Base-by-base conservation (phyloP, 495 filamentous ascomycete genomes). In the Aeminium ludgeri region DNA sequence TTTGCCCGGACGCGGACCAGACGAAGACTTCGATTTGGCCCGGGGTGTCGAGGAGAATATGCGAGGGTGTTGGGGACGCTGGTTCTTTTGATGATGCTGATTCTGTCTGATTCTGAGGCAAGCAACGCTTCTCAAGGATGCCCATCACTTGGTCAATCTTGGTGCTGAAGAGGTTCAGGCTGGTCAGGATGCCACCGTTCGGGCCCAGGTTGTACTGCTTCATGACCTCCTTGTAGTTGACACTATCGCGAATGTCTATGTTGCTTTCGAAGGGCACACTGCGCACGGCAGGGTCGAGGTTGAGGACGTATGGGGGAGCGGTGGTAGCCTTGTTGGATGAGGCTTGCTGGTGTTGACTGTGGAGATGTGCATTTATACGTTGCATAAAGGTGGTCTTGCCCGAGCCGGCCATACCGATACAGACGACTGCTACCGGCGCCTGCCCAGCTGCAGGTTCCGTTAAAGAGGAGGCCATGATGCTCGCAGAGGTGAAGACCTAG, bases 201-300 rank as follows among this genome's bases (percentile, higher is more conserved):
- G 89, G 89, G 0, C 89, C 89, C 0, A 99, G 74, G 53, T 94
- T 94, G 68, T 96, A 96, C 56, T 94, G 82, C 59, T 82, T 84
- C 89, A 99, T 99, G 47, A 99, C 89, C 60, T 99, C 87, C 59
- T 93, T 91, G 70, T 99, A 99, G 65, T 99, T 93, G 55, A 99
- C 84, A 20, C 79, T 86, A 61, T 99, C 91, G 44, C 91, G 84
- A 53, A 99, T 99, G 60, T 99, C 60, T 65, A 99, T 95, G 61
- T 99, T 96, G 63, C 74, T 74, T 44, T 92, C 84, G 60, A 95
- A 99, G n/a, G 89, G 91, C n/a, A 95, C 78, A 43, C 74, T 80
- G 43, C 80, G 73, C 20, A 99, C 87, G 29, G 91, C 89, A 5
- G 89, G 89, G 59, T 99, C 89, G 33, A 99, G 79, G 60, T 99